These are phyloP conservation scores for Claviceps digitariae DNA, from an alignment of 2,329 filamentous ascomycete species.

Conservation along the genomic window DNA sequence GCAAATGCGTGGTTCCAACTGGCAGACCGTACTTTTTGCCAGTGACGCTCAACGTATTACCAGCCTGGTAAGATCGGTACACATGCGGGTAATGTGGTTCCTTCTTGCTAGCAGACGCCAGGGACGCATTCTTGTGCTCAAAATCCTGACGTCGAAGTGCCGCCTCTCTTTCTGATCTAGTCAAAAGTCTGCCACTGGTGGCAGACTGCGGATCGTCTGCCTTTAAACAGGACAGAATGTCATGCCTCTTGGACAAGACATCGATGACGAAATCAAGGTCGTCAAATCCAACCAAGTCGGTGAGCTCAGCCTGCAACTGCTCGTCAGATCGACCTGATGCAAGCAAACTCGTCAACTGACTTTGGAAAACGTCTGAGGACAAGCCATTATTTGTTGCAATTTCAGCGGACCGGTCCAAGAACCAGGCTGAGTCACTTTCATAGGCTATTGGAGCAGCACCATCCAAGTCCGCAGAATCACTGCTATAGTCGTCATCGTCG, in stretches of 20 bases:
- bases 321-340: conserved; percentile 58
- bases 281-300: conserved; percentile 83
- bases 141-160: conserved; percentile 62
- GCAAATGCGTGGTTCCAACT: conserved; percentile 54
- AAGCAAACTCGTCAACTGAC: conserved; percentile 65
- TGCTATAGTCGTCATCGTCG: conserved; percentile 51
- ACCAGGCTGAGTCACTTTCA: conserved; percentile 49
- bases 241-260: conserved; percentile 62
- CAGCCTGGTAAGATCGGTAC: conserved; percentile 69
- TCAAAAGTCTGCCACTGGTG: conserved; percentile 47
- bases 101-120: conserved; percentile 58
- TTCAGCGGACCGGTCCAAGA: conserved; percentile 52
- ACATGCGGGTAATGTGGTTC: conserved; percentile 84
- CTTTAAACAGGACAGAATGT: conserved; percentile 42
- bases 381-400: conserved; percentile 56
- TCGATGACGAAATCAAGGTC: conserved; percentile 89
- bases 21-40: conserved; percentile 79
- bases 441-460: conserved; percentile 29
- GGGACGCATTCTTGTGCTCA: conserved; percentile 64
- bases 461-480: conserved; percentile 44
- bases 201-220: conserved; percentile 17
- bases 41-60: conserved; percentile 68
- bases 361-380: conserved; percentile 54
- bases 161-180: conserved; percentile 64
- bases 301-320: conserved; percentile 79